These are phyloP conservation scores for Mentha longifolia DNA, from an alignment of 257 asterid species.

Conservation along the genomic window DNA sequence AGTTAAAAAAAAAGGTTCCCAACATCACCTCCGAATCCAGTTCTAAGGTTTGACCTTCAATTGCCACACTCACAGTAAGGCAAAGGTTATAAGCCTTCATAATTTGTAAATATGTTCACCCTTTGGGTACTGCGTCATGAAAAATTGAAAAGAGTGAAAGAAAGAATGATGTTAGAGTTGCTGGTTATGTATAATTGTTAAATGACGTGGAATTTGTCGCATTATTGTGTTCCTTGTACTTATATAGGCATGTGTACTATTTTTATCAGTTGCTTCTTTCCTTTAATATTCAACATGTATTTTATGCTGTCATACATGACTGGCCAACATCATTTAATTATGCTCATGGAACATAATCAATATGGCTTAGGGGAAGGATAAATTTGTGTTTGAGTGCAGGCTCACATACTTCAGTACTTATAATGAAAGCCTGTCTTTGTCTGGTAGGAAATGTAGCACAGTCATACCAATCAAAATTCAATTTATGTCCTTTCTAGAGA, in stretches of 20 bases:
- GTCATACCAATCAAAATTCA: background rate
- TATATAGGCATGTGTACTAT: background rate
- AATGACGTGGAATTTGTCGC: constrained; percentile 5
- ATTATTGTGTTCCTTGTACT: background rate
- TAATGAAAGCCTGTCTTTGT: background rate
- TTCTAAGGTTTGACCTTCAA: background rate
- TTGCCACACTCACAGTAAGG: background rate
- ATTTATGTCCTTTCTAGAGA: background rate
- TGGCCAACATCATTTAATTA: background rate
- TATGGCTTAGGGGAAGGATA: background rate
- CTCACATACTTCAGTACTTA: background rate
- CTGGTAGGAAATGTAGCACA: constrained; percentile 11
- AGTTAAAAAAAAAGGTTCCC: too few species aligned
- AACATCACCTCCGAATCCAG: background rate
- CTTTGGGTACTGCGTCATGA: background rate
- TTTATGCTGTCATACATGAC: background rate
- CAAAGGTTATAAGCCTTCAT: constrained; percentile 13
- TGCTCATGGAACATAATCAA: background rate
- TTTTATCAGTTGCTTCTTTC: background rate
- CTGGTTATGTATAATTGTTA: background rate
- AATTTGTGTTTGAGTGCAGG: constrained; percentile 9
- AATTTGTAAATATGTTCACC: background rate
- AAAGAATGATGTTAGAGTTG: background rate
- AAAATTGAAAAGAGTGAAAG: background rate
- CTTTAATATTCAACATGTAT: background rate